Conservation (phyloP, 2,329 filamentous ascomycete genomes). For the Phaeosphaeria sp. region DNA sequence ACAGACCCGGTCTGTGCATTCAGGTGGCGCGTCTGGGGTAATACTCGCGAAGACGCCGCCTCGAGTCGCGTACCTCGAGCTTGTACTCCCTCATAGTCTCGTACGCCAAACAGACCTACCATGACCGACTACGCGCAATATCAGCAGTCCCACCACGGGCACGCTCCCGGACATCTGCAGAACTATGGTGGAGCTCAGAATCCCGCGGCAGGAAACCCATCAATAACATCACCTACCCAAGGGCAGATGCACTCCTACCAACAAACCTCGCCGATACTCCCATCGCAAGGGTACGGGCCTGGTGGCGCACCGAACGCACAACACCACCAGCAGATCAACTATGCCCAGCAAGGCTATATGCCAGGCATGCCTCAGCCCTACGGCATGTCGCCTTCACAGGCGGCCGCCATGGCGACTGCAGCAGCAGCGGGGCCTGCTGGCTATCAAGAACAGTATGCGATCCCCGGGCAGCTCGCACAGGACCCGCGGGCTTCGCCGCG, state of each 20-base stretch:
- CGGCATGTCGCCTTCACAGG: conserved; percentile 81
- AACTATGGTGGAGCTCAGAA: conserved; percentile 48
- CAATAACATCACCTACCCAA: conserved; percentile 74
- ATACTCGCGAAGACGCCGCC: conserved; percentile 33
- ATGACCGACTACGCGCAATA: conserved; percentile 60
- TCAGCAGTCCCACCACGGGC: conserved; percentile 55
- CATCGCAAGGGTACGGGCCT: conserved; percentile 74
- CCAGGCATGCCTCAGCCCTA: conserved; percentile 77
- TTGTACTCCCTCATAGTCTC: conserved; percentile 31
- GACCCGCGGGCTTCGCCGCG: conserved; percentile 73
- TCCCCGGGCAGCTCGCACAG: conserved; percentile 65
- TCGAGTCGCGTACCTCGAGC: conserved; percentile 32
- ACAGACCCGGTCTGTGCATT: conserved; percentile 29
- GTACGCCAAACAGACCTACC: conserved; percentile 25
- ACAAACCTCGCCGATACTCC: conserved; percentile 80
- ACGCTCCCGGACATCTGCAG: conserved; percentile 51
- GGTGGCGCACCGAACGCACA: conserved; percentile 67
- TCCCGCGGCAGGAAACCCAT: conserved; percentile 45
- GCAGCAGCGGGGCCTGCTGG: conserved; percentile 80
- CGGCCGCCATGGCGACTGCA: conserved; percentile 92
- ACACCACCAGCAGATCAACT: conserved; percentile 77
- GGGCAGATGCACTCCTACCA: conserved; percentile 62
- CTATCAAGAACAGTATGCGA: conserved; percentile 69
- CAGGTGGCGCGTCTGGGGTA: conserved; percentile 45
- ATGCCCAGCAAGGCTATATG: conserved; percentile 79